A percentile compares a stretch with the other conserved stretches of the same genome.
phyloP scores from a whole-genome alignment of 345 rosid genomes.

The Populus pruinosa region DNA sequence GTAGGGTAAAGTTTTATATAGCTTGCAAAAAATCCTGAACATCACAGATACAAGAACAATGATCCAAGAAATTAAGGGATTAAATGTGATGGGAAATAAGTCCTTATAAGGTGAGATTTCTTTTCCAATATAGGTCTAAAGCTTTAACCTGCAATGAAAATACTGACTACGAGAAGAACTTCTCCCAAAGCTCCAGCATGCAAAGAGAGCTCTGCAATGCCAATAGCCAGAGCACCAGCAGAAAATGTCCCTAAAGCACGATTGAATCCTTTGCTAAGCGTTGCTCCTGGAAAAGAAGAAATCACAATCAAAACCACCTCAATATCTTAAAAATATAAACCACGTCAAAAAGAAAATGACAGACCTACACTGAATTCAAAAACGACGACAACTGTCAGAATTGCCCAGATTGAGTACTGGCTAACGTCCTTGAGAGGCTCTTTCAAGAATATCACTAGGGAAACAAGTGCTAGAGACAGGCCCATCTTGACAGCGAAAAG shows the following conservation, averaged over 20 bases:
- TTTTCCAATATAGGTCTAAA: not conserved
- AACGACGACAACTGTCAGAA: constrained; percentile 81
- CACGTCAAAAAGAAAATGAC: not conserved
- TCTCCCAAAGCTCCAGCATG: constrained; percentile 44
- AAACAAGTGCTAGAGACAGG: constrained; percentile 46
- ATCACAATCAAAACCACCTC: not conserved
- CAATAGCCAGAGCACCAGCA: constrained; percentile 81
- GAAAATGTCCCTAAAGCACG: constrained; percentile 81
- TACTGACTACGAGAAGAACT: constrained; percentile 47
- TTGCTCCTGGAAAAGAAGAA: constrained; percentile 51
- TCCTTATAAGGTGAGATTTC: not conserved
- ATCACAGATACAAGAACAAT: constrained; percentile 3
- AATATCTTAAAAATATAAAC: not conserved
- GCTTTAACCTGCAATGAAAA: constrained; percentile 69
- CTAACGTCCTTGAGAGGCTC: constrained; percentile 40
- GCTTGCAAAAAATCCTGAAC: constrained; percentile 60
- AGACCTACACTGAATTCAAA: constrained; percentile 82
- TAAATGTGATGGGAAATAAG: not conserved
- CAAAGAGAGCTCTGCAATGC: constrained; percentile 58
- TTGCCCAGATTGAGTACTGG: constrained; percentile 79
- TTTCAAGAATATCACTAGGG: constrained; percentile 56
- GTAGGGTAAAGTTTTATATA: constrained; percentile 63
- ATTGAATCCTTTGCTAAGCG: constrained; percentile 83
- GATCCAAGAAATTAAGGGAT: not conserved
- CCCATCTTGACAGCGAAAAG: constrained; percentile 75